Percentiles rank a stretch among this genome's conserved stretches.
Conservation (phyloP, 495 filamentous ascomycete genomes). For the Penicillium lagena region DNA sequence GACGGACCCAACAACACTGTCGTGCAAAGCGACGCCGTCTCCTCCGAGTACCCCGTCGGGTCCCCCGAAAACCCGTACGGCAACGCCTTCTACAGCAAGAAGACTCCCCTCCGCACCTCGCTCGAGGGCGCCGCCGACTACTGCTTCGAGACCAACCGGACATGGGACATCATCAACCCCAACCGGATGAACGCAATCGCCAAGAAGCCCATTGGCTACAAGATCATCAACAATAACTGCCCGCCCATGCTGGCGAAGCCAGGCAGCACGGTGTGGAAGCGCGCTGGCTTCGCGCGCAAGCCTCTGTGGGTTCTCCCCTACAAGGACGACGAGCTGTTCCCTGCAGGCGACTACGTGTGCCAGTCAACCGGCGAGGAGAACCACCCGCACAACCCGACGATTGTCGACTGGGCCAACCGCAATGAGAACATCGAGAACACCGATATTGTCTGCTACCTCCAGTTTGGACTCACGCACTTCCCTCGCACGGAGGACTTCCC, state of each 20-base stretch:
- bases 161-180: slow-evolving; percentile 45
- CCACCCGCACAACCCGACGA: slow-evolving; percentile 27
- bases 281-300: slow-evolving; percentile 29
- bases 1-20: slow-evolving; percentile 46
- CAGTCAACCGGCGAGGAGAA: slow-evolving; percentile 30
- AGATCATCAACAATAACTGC: slow-evolving; percentile 32
- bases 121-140: slow-evolving; percentile 36
- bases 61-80: slow-evolving; percentile 39
- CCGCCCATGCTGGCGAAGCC: slow-evolving; percentile 29
- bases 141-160: slow-evolving; percentile 38
- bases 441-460: slow-evolving; percentile 51
- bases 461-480: slow-evolving; percentile 55
- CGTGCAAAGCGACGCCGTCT: slow-evolving; percentile 40
- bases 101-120: slow-evolving; percentile 36
- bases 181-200: slow-evolving; percentile 33
- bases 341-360: slow-evolving; percentile 46
- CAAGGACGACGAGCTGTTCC: slow-evolving; percentile 38
- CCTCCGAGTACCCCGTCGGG: slow-evolving; percentile 26
- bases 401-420: slow-evolving; percentile 38
- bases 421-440: slow-evolving; percentile 46
- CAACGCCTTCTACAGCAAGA: slow-evolving; percentile 42
- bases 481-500: slow-evolving; percentile 55
- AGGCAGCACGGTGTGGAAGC: slow-evolving; percentile 30
- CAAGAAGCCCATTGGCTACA: slow-evolving; percentile 33
- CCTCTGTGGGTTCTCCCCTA: slow-evolving; percentile 33